Percentiles rank a stretch among this genome's conserved stretches.
Evolutionary conservation across 768 basidiomycete species (phyloP).

Genomic region (Neoboletus subvelutipes): DNA sequence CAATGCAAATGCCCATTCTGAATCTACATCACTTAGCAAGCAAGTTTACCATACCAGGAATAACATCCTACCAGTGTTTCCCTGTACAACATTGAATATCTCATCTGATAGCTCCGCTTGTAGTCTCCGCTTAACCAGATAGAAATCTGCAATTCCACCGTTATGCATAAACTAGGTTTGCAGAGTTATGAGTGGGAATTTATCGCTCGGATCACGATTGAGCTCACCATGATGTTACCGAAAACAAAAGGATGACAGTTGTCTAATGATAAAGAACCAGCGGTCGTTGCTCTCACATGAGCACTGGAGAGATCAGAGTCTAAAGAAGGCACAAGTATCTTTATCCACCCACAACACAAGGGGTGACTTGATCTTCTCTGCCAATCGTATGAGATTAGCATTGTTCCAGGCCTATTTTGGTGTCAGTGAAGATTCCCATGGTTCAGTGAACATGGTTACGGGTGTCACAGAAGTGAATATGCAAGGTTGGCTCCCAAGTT

Average conservation of each 20-base stretch:
- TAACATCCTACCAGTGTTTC: slow-evolving; percentile 74
- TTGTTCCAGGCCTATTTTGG: slow-evolving; percentile 89
- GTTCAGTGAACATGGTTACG: slow-evolving; percentile 41
- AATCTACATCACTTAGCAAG: slow-evolving; percentile 51
- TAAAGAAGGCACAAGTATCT: neutral
- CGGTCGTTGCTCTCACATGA: slow-evolving; percentile 93
- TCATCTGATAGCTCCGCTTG: slow-evolving; percentile 78
- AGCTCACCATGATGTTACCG: slow-evolving; percentile 83
- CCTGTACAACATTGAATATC: slow-evolving; percentile 83
- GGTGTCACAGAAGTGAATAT: slow-evolving; percentile 96
- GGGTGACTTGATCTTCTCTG: slow-evolving; percentile 96
- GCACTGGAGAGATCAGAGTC: slow-evolving; percentile 45
- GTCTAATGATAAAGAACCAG: slow-evolving; percentile 86
- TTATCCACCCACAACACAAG: slow-evolving; percentile 76
- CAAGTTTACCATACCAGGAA: neutral
- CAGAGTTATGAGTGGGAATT: neutral
- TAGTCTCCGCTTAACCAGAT: slow-evolving; percentile 73
- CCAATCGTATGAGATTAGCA: slow-evolving; percentile 86
- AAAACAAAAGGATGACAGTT: slow-evolving; percentile 96
- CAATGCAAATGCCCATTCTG: slow-evolving; percentile 95
- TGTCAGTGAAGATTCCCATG: slow-evolving; percentile 10
- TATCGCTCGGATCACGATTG: neutral
- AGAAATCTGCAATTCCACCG: slow-evolving; percentile 87
- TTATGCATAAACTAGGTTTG: slow-evolving; percentile 89
- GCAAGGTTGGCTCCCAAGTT: slow-evolving; percentile 84